phyloP scores from a whole-genome alignment of 2,329 filamentous ascomycete genomes.

The Fonsecaea nubica region DNA sequence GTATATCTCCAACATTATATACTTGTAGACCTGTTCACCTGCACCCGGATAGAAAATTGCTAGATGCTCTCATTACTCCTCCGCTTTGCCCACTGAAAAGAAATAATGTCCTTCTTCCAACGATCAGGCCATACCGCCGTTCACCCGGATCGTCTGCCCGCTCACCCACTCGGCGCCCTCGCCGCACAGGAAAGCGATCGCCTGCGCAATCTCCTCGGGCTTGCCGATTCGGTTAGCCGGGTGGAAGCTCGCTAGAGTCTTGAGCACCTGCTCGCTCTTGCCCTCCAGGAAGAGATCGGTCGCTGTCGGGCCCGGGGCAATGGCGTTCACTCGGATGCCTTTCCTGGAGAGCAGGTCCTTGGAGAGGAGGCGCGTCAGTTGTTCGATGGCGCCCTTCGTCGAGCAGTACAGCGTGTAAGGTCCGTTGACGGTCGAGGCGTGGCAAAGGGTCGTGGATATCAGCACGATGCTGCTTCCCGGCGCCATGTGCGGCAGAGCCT shows the following conservation, averaged over 20 bases:
- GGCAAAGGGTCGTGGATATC: conserved; percentile 56
- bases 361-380: conserved; percentile 61
- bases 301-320: conserved; percentile 62
- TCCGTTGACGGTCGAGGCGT: conserved; percentile 51
- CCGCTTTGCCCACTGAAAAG: neutral
- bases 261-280: conserved; percentile 56
- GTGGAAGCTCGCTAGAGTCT: conserved; percentile 50
- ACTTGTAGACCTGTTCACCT: too few species aligned
- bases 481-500: conserved; percentile 60
- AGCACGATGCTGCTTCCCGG: conserved; percentile 60
- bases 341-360: conserved; percentile 58
- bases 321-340: conserved; percentile 59
- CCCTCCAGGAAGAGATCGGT: conserved; percentile 63
- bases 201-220: conserved; percentile 59
- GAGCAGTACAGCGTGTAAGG: conserved; percentile 60
- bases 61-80: neutral
- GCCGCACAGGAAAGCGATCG: conserved; percentile 53
- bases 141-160: conserved; percentile 57
- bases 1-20: too few species aligned
- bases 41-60: too few species aligned
- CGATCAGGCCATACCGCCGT: conserved; percentile 48
- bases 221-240: conserved; percentile 57
- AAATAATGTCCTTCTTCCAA: neutral
- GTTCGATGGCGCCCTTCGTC: conserved; percentile 67
- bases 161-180: conserved; percentile 52